Evolutionary conservation across 2,329 filamentous ascomycete genomes (phyloP).

Genomic region (Aspergillus thermomutatus): DNA sequence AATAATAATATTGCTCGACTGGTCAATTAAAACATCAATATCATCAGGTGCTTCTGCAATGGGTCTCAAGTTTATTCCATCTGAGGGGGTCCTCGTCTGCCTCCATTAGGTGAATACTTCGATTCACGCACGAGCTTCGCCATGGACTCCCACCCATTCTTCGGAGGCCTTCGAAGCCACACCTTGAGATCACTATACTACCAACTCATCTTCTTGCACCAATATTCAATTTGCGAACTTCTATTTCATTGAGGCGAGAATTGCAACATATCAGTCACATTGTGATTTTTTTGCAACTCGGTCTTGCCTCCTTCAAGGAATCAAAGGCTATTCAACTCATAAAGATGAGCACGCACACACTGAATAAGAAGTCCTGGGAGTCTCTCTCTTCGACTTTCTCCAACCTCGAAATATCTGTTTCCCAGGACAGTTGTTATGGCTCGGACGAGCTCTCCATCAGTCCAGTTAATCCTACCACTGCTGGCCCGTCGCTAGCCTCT

Average conservation of each 20-base stretch:
- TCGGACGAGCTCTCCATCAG: constrained; percentile 37
- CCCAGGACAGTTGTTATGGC: constrained; percentile 39
- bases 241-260: neutral
- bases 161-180: constrained; percentile 33
- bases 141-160: constrained; percentile 28
- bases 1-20: constrained; percentile 2
- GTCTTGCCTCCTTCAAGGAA: neutral
- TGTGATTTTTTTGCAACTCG: neutral
- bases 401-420: constrained; percentile 35
- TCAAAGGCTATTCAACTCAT: constrained; percentile 2
- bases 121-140: constrained; percentile 22
- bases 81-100: constrained; percentile 24
- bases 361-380: constrained; percentile 34
- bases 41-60: constrained; percentile 15
- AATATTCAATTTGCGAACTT: neutral
- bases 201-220: constrained; percentile 4
- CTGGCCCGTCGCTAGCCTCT: constrained; percentile 19
- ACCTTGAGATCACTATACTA: constrained; percentile 9
- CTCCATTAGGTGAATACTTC: constrained; percentile 25
- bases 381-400: constrained; percentile 36
- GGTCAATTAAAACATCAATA: constrained; percentile 12
- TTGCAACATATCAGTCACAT: neutral
- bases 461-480: constrained; percentile 25
- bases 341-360: constrained; percentile 26
- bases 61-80: constrained; percentile 20